Evolutionary conservation across 2,329 filamentous ascomycete species (phyloP).

Genomic region (Colletotrichum sojae): DNA sequence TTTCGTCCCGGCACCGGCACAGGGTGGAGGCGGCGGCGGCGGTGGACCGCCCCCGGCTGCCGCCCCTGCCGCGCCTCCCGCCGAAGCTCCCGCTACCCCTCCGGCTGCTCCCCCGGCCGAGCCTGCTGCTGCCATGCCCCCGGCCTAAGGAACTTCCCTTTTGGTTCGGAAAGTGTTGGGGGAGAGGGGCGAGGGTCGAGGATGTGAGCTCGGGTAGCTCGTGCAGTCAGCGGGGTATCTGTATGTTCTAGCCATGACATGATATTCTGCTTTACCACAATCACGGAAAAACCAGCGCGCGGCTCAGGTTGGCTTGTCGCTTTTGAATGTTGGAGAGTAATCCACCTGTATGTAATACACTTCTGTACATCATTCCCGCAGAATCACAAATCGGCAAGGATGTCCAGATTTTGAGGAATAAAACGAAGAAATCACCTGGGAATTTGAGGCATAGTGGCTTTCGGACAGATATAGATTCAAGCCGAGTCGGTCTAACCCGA

Average conservation of each 20-base stretch:
- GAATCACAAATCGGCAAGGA: neutral
- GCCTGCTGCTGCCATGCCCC: neutral
- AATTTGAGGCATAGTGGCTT: too few relatives aligned
- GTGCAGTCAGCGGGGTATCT: neutral
- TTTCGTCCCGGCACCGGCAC: conserved; percentile 45
- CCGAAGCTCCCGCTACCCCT: conserved; percentile 10
- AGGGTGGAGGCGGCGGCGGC: conserved; percentile 25
- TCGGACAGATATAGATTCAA: too few relatives aligned
- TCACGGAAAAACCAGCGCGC: neutral
- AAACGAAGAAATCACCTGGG: too few relatives aligned
- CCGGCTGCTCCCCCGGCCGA: neutral
- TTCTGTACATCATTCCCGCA: conserved; percentile 12
- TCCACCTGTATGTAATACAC: conserved; percentile 29
- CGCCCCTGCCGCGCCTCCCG: conserved; percentile 7
- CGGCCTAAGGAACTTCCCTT: neutral
- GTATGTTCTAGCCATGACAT: neutral
- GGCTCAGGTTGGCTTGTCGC: neutral
- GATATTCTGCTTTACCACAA: neutral
- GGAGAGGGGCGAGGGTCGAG: neutral
- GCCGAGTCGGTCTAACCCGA: too few relatives aligned
- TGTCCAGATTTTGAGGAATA: neutral
- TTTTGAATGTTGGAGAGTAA: conserved; percentile 7
- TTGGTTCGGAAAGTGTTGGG: neutral
- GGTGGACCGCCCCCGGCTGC: conserved; percentile 13
- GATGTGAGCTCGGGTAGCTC: neutral